Evolutionary conservation across 2,329 filamentous ascomycete species (phyloP).

Genomic region (Alternaria postmessia): DNA sequence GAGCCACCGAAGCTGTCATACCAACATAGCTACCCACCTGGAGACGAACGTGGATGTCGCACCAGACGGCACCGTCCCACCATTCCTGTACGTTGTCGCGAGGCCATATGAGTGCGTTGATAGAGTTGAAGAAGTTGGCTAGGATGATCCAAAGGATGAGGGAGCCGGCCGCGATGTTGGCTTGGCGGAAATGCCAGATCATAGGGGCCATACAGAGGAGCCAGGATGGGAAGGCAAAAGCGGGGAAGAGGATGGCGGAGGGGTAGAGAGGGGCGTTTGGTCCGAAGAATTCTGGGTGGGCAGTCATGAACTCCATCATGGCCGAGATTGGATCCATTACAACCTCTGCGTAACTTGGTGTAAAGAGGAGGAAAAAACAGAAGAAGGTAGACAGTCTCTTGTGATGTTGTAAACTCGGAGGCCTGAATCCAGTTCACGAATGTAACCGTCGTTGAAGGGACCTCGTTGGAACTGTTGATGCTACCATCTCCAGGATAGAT

Average conservation of each 20-base stretch:
- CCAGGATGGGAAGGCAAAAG: slow-evolving; percentile 60
- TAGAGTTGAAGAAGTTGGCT: slow-evolving; percentile 65
- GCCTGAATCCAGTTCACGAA: neutral
- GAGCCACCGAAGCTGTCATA: slow-evolving; percentile 61
- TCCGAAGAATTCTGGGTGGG: neutral
- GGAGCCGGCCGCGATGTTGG: slow-evolving; percentile 66
- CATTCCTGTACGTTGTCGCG: slow-evolving; percentile 62
- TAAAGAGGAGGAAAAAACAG: neutral
- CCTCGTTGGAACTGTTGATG: neutral
- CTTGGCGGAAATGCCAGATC: slow-evolving; percentile 66
- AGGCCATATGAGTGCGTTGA: slow-evolving; percentile 72
- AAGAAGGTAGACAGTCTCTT: neutral
- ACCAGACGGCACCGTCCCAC: slow-evolving; percentile 68
- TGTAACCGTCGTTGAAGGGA: neutral
- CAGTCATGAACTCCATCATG: neutral
- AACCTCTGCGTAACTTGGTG: neutral
- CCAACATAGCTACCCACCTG: slow-evolving; percentile 62
- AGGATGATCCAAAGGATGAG: slow-evolving; percentile 65
- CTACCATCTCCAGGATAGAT: slow-evolving; percentile 3
- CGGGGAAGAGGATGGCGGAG: slow-evolving; percentile 55
- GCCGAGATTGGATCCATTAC: neutral
- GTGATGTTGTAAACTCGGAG: neutral
- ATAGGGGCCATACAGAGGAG: slow-evolving; percentile 65
- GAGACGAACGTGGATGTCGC: slow-evolving; percentile 70
- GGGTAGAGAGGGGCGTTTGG: slow-evolving; percentile 36